Percentiles rank a stretch among this genome's conserved stretches.
Conservation (phyloP, 371 early-diverging fungal genomes). For the Chytridium lagenaria region DNA sequence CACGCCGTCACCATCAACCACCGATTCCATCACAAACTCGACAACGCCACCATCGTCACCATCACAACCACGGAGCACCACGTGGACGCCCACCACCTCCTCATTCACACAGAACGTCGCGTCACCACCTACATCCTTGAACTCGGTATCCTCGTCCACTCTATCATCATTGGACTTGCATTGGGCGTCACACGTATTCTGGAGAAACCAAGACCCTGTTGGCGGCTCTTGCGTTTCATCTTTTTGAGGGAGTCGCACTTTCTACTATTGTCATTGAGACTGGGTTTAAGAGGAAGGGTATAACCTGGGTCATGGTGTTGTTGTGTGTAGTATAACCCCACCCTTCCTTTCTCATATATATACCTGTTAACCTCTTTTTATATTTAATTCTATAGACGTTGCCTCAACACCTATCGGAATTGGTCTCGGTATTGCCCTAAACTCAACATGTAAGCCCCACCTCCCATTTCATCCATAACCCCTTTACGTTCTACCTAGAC, state of each 20-base stretch:
- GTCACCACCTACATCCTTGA: constrained; percentile 38
- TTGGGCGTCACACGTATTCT: constrained; percentile 64
- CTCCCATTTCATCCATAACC: neutral
- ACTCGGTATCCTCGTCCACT: constrained; percentile 48
- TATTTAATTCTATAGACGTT: neutral
- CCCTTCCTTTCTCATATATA: neutral
- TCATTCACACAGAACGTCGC: neutral
- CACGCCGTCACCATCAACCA: neutral
- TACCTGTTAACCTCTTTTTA: neutral
- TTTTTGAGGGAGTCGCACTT: constrained; percentile 88
- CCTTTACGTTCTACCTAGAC: neutral
- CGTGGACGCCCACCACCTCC: neutral
- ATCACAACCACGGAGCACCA: neutral
- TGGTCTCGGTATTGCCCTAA: neutral
- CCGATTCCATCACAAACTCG: neutral
- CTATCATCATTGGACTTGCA: constrained; percentile 83
- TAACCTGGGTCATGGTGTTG: neutral
- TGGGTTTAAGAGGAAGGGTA: constrained; percentile 67
- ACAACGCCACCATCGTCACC: neutral
- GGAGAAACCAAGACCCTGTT: constrained; percentile 73
- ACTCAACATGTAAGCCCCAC: neutral
- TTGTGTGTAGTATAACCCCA: neutral
- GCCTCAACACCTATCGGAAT: neutral
- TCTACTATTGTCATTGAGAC: constrained; percentile 81
- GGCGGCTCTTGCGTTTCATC: constrained; percentile 86